Conservation (phyloP, 441 rosid species). For the Adansonia gregorii region DNA sequence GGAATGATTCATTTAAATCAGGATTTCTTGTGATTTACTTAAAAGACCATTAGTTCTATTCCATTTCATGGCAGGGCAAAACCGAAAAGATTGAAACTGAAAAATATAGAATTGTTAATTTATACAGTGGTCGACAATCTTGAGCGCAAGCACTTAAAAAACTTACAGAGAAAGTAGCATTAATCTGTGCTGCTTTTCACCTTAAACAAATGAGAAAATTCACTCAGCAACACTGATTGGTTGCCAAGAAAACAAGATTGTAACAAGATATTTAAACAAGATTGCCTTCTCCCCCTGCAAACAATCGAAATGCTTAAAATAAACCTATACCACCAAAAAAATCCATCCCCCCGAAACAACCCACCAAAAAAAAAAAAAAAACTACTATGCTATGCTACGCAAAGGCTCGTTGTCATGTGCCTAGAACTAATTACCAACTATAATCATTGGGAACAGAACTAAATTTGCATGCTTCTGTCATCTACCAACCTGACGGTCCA, state of each 20-base stretch:
- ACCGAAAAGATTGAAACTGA: not conserved
- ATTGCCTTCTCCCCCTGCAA: not conserved
- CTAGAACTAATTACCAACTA: not conserved
- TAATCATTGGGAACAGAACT: not conserved
- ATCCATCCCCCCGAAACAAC: not conserved
- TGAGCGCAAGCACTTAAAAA: not conserved
- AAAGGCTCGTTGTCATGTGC: not conserved
- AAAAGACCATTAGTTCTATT: not conserved
- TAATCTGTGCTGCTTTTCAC: conserved; percentile 6
- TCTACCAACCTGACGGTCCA: not conserved
- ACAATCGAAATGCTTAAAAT: not conserved
- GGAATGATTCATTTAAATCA: conserved; percentile 35
- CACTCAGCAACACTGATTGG: not conserved
- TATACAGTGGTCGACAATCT: not conserved
- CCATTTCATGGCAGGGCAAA: not conserved
- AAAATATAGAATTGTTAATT: conserved; percentile 5
- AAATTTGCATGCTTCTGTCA: not conserved
- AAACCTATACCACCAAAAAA: not conserved
- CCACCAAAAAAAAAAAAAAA: not conserved
- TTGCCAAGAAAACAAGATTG: not conserved
- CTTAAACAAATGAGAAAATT: not conserved
- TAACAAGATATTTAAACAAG: not conserved
- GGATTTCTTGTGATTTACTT: not conserved
- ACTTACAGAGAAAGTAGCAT: not conserved
- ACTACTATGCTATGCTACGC: not conserved